These are phyloP conservation scores for Baorangia bicolor DNA, from an alignment of 768 basidiomycete genomes.

Conservation along the genomic window DNA sequence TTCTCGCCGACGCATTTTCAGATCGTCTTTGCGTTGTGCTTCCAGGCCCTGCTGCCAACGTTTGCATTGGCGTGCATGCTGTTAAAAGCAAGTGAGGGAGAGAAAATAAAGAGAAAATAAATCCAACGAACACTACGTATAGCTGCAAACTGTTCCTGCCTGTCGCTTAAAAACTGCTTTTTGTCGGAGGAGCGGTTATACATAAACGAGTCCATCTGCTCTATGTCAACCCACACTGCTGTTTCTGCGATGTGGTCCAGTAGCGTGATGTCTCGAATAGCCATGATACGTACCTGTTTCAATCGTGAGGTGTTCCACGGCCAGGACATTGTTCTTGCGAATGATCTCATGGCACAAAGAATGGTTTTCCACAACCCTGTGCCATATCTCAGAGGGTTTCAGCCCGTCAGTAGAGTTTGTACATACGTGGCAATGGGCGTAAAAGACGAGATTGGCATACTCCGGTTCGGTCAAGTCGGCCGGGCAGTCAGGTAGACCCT, in stretches of 20 bases:
- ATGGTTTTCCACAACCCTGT: constrained; percentile 12
- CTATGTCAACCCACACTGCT: constrained; percentile 1
- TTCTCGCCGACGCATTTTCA: background rate
- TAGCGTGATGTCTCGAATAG: background rate
- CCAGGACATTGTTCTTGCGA: background rate
- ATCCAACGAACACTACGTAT: background rate
- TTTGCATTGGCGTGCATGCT: constrained; percentile 9
- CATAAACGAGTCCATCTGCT: constrained; percentile 12
- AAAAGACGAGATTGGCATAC: constrained; percentile 43
- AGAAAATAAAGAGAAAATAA: background rate
- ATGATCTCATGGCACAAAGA: background rate
- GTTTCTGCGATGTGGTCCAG: background rate
- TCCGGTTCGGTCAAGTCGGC: constrained; percentile 44
- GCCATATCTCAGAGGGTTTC: background rate
- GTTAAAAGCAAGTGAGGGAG: background rate
- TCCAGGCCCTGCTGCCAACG: background rate
- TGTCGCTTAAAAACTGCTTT: background rate
- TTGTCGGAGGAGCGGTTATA: constrained; percentile 1
- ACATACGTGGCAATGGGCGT: constrained; percentile 23
- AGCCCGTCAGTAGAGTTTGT: background rate
- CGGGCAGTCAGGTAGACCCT: constrained; percentile 43
- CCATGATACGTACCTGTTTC: background rate
- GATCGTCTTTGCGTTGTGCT: background rate
- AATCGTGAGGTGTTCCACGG: background rate
- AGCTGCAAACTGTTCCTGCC: no score